Conservation (phyloP, 2,329 filamentous ascomycete species). For the Sporothrix variecibatus region DNA sequence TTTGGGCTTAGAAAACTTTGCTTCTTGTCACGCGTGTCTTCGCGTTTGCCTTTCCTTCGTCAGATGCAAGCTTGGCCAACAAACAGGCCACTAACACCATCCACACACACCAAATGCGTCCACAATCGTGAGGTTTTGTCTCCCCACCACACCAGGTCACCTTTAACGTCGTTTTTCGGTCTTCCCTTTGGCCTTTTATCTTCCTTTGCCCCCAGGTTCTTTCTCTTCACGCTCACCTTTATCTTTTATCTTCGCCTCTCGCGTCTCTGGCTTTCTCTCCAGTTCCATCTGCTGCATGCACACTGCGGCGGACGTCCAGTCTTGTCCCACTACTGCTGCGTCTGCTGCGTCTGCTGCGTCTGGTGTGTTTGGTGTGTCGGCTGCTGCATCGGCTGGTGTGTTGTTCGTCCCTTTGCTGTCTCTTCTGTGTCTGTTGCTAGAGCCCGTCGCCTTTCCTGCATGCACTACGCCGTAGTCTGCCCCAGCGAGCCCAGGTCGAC, state of each 20-base stretch:
- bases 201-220: neutral
- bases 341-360: neutral
- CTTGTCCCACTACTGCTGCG: conserved; percentile 19
- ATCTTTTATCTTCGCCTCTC: neutral
- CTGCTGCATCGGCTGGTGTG: conserved; percentile 8
- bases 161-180: neutral
- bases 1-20: neutral
- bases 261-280: neutral
- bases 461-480: conserved; percentile 12
- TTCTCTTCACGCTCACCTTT: neutral
- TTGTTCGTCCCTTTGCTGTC: neutral
- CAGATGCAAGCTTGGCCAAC: neutral
- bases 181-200: neutral
- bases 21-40: neutral
- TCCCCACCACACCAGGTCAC: conserved; percentile 16
- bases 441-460: conserved; percentile 18
- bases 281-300: conserved; percentile 19
- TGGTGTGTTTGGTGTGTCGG: neutral
- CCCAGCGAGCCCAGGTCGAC: neutral
- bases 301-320: conserved; percentile 23
- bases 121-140: conserved; percentile 19
- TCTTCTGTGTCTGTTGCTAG: neutral
- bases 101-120: conserved; percentile 13
- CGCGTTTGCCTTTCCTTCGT: neutral
- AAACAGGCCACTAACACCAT: conserved; percentile 18